Base-by-base conservation (phyloP, 768 basidiomycete genomes). In the Hemileccinum impolitum region DNA sequence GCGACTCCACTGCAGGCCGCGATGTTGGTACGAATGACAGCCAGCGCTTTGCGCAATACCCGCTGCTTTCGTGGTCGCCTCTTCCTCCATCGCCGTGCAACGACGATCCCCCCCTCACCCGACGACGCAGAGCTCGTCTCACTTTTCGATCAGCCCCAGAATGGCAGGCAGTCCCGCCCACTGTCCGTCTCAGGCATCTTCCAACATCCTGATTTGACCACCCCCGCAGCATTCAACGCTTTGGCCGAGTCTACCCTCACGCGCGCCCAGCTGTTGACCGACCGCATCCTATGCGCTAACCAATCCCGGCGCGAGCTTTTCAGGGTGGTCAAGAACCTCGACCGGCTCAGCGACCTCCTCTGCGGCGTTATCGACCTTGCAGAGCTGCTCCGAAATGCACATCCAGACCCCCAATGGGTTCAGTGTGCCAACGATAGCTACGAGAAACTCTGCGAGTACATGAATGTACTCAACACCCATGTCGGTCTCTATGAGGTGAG, bases 291-390 rank as follows among this genome's bases (percentile, higher is more conserved):
- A 43, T 77, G 79, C 13, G 86, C 90, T 9, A 75, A 81, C 61
- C 76, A 87, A 60, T 86, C 87, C 4, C 76, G 81, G 32, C 69
- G 75, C 44, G 94, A 95, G 66, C 74, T 95, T 41, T 73, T 84
- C 52, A 80, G 85, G 68, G 92, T 92, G 10, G 90, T 97, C 52
- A 97, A 97, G 76, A 96, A 95, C 66, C 72, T 99, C 52, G 96
- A 99, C 73, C 77, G 95, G 53, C 82, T 99, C 57, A 97, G 94
- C 65, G 94, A 99, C 73, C 77, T 95, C 69, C 73, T 99, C 3
- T 99, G 96, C 60, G 86, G 90, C 11, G 93, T 99, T 52, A 97
- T 97, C 53, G 96, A 99, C 71, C 81, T 97, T 51, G 90, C 93
- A 44, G 96, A 99, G 67, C 78, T 96, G 43, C 77, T 99, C 25